Base-by-base conservation (phyloP, 2,329 filamentous ascomycete genomes). In the Fusarium pseudonygamai region DNA sequence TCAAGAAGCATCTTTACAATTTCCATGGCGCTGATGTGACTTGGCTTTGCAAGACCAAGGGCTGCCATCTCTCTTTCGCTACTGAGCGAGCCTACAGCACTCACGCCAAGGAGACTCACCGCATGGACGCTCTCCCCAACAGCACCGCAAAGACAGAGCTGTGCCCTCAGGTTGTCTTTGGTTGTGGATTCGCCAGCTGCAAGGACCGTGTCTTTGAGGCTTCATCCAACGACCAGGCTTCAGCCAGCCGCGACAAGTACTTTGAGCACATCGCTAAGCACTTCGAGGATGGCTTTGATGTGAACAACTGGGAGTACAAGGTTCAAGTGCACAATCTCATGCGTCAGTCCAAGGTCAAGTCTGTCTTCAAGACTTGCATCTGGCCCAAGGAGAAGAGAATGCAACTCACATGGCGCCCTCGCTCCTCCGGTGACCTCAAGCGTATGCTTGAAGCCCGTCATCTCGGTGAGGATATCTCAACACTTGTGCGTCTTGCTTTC, bases 1-100 rank as follows among this genome's bases (percentile, higher is more conserved):
- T 85, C 74, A 85, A 85, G 80, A 85, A 85, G 79, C 84, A 85
- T 71, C 77, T 85, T n/a, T 83, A 85, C 78, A 84, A 84, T 75
- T 85, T 85, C 70, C 84, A 85, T 71, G 82, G 83, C 42, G 79
- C 82, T 53, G 83, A 85, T 69, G 79, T 82, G 40, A 79, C 82
- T 43, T 85, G 84, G 84, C 77, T 84, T 26, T 85, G 84, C 77
- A 83, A 81, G 50, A 83, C 82, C 42, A 81, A 80, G 67, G 80
- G 79, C 32, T 85, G 84, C 74, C 79, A 82, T 49, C 76, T 84
- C n/a, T 82, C 83, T 8, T 85, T 85, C 49, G 83, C 84, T 62
- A 85, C 84, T 28, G 84, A 85, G 68, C 80, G 83, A 64, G 83
- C 84, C 40, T 85, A 85, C 75, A 82, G 83, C 72, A 82, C 82